phyloP scores from a whole-genome alignment of 208 protist genomes.

The Trypanosoma caninum region DNA sequence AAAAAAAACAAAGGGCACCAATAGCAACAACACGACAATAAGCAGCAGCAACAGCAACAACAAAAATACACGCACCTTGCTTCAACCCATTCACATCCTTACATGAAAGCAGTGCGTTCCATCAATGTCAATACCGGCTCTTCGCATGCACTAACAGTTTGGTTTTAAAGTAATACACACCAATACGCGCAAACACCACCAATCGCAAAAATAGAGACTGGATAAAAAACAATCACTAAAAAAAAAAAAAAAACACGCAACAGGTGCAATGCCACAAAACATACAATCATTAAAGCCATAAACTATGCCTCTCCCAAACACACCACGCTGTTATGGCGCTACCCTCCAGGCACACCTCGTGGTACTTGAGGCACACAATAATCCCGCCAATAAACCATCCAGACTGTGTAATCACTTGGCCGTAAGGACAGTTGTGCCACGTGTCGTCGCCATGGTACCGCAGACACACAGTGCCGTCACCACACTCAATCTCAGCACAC shows the following conservation, averaged over 20 bases:
- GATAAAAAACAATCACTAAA: conserved; percentile 2
- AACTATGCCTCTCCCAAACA: not conserved
- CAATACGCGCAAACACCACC: not conserved
- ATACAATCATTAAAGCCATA: not conserved
- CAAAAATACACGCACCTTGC: too few relatives aligned
- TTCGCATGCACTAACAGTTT: too few relatives aligned
- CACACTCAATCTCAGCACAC: conserved; percentile 23
- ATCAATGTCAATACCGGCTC: too few relatives aligned
- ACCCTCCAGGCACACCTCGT: conserved; percentile 34
- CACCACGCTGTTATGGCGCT: not conserved
- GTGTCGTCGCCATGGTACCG: conserved; percentile 1
- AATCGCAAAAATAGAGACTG: conserved; percentile 4
- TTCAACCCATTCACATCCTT: too few relatives aligned
- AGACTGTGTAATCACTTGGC: conserved; percentile 9
- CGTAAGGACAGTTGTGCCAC: conserved; percentile 14
- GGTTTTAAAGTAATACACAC: too few relatives aligned
- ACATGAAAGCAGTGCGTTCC: too few relatives aligned
- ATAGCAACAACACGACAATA: too few relatives aligned
- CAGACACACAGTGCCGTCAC: not conserved
- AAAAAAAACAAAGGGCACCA: too few relatives aligned
- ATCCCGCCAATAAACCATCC: conserved; percentile 14
- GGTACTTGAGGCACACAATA: conserved; percentile 35
- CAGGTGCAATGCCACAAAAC: too few relatives aligned
- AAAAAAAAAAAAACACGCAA: conserved; percentile 12
- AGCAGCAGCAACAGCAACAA: too few relatives aligned